These are phyloP conservation scores for Moesziomyces parantarcticus DNA, from an alignment of 1,284 basidiomycete species.

Conservation along the genomic window DNA sequence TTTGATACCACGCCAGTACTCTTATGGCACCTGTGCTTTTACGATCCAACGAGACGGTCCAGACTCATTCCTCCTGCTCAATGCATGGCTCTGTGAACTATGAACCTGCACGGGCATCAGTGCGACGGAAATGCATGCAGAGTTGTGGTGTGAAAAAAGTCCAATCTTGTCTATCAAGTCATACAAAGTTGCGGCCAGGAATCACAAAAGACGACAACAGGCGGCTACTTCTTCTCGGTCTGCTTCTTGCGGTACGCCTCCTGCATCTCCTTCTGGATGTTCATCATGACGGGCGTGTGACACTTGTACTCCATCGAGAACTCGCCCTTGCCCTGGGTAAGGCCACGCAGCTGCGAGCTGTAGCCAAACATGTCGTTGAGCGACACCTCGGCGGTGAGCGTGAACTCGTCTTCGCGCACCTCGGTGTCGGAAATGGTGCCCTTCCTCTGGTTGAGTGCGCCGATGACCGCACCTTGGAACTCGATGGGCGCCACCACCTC, in stretches of 20 bases:
- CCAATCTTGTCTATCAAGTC: constrained; percentile 17
- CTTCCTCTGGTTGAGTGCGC: constrained; percentile 89
- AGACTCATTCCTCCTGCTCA: not conserved
- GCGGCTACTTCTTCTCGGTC: constrained; percentile 41
- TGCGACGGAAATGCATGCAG: constrained; percentile 5
- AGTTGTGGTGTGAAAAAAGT: constrained; percentile 18
- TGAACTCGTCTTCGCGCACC: constrained; percentile 96
- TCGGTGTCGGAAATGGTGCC: constrained; percentile 97
- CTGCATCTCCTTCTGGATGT: constrained; percentile 85
- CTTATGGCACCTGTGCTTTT: constrained; percentile 1
- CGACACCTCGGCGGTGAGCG: constrained; percentile 87
- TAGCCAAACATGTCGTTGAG: constrained; percentile 99
- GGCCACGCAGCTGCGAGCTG: constrained; percentile 76
- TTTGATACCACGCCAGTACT: constrained; percentile 13
- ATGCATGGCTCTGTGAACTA: not conserved
- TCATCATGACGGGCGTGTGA: constrained; percentile 87
- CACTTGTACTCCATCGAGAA: constrained; percentile 86
- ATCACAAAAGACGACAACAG: constrained; percentile 3
- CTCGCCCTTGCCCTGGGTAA: constrained; percentile 77
- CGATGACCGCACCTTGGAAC: constrained; percentile 97
- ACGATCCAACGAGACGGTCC: not conserved
- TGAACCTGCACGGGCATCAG: no score
- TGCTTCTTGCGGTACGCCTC: constrained; percentile 68
- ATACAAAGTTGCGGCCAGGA: no score
- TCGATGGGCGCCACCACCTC: constrained; percentile 96